These are phyloP conservation scores for Mycena chlorophos DNA, from an alignment of 768 basidiomycete genomes.

Conservation along the genomic window DNA sequence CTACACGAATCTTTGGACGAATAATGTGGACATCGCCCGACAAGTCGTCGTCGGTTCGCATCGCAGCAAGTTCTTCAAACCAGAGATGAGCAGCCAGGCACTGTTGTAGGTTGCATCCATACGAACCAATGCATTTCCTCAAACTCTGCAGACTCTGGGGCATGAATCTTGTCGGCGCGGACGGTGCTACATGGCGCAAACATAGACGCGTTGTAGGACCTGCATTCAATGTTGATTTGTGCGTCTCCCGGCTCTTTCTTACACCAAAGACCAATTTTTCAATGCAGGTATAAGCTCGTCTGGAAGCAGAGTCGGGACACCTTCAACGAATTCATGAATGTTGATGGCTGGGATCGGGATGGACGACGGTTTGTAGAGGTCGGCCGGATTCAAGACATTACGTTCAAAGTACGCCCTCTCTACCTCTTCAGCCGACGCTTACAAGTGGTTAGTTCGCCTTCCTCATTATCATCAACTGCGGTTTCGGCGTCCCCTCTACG, in stretches of 20 bases:
- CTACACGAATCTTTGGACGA: constrained; percentile 24
- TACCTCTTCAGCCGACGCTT: not conserved
- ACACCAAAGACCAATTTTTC: not conserved
- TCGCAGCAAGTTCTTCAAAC: constrained; percentile 27
- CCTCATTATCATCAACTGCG: constrained; percentile 44
- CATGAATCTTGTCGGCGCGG: constrained; percentile 33
- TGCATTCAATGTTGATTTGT: constrained; percentile 34
- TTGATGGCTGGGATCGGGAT: constrained; percentile 30
- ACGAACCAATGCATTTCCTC: constrained; percentile 9
- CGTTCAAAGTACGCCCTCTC: constrained; percentile 32
- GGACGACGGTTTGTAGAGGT: constrained; percentile 28
- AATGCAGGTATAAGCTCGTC: constrained; percentile 29
- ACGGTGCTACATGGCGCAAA: constrained; percentile 34
- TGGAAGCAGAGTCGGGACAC: constrained; percentile 28
- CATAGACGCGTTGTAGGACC: constrained; percentile 36
- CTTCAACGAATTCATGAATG: constrained; percentile 30
- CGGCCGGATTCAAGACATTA: constrained; percentile 32
- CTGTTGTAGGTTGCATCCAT: constrained; percentile 21
- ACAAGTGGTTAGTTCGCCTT: constrained; percentile 45
- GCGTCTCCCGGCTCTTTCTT: constrained; percentile 5
- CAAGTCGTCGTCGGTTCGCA: constrained; percentile 27
- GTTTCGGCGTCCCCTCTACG: constrained; percentile 44
- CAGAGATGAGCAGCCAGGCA: constrained; percentile 16
- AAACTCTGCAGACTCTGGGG: constrained; percentile 28
- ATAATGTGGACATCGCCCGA: constrained; percentile 30